Evolutionary conservation across 176 grass and related monocot species (phyloP).

Genomic region (Cocos nucifera): DNA sequence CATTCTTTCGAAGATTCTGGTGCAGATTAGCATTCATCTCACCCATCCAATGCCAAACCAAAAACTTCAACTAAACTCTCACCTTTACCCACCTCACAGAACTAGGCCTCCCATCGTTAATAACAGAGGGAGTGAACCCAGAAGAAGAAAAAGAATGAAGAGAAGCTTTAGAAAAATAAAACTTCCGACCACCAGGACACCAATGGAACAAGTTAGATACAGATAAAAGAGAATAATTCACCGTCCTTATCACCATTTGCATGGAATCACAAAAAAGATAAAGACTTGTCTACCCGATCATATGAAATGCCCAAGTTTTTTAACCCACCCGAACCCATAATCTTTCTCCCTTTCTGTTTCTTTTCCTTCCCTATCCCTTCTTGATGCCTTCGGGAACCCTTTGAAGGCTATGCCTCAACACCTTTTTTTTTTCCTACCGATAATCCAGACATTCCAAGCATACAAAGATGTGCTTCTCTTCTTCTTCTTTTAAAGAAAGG

Average conservation of each 20-base stretch:
- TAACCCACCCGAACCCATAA: too few species aligned
- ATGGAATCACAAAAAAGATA: too few species aligned
- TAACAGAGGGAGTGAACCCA: neutral
- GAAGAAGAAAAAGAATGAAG: neutral
- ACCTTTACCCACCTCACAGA: neutral
- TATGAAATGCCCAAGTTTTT: too few species aligned
- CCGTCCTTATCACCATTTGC: neutral
- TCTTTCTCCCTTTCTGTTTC: too few species aligned
- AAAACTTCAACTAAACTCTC: neutral
- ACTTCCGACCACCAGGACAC: neutral
- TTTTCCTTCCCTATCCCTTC: too few species aligned
- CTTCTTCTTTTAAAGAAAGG: too few species aligned
- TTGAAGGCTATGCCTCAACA: too few species aligned
- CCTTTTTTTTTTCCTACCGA: too few species aligned
- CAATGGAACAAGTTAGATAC: neutral
- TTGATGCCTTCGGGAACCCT: too few species aligned
- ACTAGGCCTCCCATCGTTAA: neutral
- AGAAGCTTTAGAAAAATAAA: neutral
- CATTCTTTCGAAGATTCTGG: slow-evolving; percentile 55
- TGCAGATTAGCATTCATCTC: slow-evolving; percentile 36
- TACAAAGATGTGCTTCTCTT: too few species aligned
- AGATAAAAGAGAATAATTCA: neutral
- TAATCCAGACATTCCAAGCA: too few species aligned
- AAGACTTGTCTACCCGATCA: too few species aligned
- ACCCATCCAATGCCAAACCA: neutral